These are phyloP conservation scores for Pestalotiopsis sp. DNA, from an alignment of 2,329 filamentous ascomycete genomes.

Conservation along the genomic window DNA sequence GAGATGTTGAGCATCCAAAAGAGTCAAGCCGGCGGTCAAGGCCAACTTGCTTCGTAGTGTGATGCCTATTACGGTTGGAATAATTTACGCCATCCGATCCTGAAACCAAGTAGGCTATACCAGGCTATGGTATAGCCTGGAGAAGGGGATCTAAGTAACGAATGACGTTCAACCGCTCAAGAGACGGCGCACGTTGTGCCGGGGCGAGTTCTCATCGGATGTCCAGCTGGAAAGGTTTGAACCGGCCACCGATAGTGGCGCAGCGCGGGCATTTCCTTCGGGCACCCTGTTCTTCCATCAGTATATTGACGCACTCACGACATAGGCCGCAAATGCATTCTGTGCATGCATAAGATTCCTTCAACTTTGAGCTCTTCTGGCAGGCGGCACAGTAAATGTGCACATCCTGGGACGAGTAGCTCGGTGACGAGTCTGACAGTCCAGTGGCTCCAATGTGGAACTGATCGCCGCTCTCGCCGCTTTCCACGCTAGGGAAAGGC, in stretches of 20 bases:
- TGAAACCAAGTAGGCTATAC: background rate
- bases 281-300: conserved; percentile 76
- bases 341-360: conserved; percentile 89
- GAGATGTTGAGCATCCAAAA: conserved; percentile 5
- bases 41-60: background rate
- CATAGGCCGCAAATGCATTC: conserved; percentile 96
- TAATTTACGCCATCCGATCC: conserved; percentile 8
- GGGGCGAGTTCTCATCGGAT: conserved; percentile 58
- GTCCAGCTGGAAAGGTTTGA: conserved; percentile 85
- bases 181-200: conserved; percentile 12
- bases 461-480: conserved; percentile 71
- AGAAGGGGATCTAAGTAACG: conserved; percentile 12
- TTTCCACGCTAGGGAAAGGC: conserved; percentile 88
- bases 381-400: conserved; percentile 95
- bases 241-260: conserved; percentile 76
- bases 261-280: conserved; percentile 79
- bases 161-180: conserved; percentile 13
- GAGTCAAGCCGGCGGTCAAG: background rate
- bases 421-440: conserved; percentile 71
- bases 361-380: conserved; percentile 73
- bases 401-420: conserved; percentile 72
- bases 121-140: conserved; percentile 10
- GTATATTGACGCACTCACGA: conserved; percentile 80
- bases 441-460: conserved; percentile 71
- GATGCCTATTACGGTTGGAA: conserved; percentile 8